Evolutionary conservation across 371 early-diverging fungal species (phyloP), one percentile per base, ranked within the genome.

Genomic region (Circinella minor): DNA sequence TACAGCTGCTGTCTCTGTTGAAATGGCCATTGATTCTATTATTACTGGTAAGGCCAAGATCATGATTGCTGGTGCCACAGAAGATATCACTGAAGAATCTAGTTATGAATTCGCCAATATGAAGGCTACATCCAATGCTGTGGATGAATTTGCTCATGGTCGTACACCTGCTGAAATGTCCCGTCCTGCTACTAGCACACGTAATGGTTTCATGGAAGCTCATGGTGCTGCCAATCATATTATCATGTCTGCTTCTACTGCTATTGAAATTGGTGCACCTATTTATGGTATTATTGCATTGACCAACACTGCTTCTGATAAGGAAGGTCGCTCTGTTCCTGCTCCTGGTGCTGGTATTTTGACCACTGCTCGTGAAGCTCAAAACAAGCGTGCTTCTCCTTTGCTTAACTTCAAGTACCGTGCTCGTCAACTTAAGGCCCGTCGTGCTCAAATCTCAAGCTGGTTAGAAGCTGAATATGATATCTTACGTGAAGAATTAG

Each of bases 61-160:
- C 68, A 94, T 97, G 79, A 81, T 98, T 70, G 97, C 95, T 63
- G 98, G 98, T 81, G 96, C 94, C 17, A 94, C 91, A 72, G 98
- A 98, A 77, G 96, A 96, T 70, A 94, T 95, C 82, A 92, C 92
- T 65, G 97, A 96, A 78, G 96, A 98, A 74, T 93, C 95, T 48
- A 93, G 93, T 46, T 92, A 92, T 71, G 98, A 98, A 86, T 97
- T 98, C 83, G 96, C 95, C 73, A 94, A 96, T 88, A 98, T 97
- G 97, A 95, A 96, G 89, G 98, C 97, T 46, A 97, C 98, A 36
- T 90, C 92, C 69, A 94, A 90, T 77, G 82, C 97, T 43, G 86
- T 88, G 34, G 94, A 92, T 46, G 98, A 98, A 83, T 78, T 93
- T 39, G 94, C 90, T 15, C 86, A 86, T 43, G 98, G 98, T 36